Conservation (phyloP, 2,329 filamentous ascomycete genomes). For the Sodiomyces alkalinus region DNA sequence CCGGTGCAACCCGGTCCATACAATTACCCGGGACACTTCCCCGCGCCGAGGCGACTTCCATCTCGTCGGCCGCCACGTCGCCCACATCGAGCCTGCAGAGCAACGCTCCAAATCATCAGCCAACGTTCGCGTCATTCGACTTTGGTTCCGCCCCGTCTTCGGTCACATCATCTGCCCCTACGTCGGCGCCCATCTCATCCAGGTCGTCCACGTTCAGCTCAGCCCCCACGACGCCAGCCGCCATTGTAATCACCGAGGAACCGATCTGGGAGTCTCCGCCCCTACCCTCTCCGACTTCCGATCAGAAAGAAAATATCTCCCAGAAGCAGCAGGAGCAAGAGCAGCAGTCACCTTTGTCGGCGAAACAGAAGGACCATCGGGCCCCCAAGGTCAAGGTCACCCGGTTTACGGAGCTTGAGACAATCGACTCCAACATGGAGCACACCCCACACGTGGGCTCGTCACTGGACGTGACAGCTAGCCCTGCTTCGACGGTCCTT, state of each 20-base stretch:
- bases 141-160: slow-evolving; percentile 5
- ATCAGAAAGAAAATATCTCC: no score
- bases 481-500: no score
- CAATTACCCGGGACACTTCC: slow-evolving; percentile 2
- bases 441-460: slow-evolving; percentile 8
- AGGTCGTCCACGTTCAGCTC: slow-evolving; percentile 6
- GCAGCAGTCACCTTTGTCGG: no score
- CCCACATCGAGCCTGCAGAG: slow-evolving; percentile 4
- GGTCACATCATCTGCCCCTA: slow-evolving; percentile 4
- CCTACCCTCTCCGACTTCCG: no score
- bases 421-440: slow-evolving; percentile 14
- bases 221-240: slow-evolving; percentile 6
- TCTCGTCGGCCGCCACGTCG: slow-evolving; percentile 5
- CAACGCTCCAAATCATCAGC: slow-evolving; percentile 3
- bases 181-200: slow-evolving; percentile 5
- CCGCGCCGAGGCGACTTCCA: background rate
- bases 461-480: no score
- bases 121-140: slow-evolving; percentile 6
- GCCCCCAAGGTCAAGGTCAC: slow-evolving; percentile 10
- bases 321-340: no score
- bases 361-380: slow-evolving; percentile 11
- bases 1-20: slow-evolving; percentile 3
- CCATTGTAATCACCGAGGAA: slow-evolving; percentile 3
- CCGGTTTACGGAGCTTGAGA: slow-evolving; percentile 16
- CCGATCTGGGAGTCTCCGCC: background rate